Conservation (phyloP, 2,329 filamentous ascomycete genomes). For the Aureobasidium sp. region DNA sequence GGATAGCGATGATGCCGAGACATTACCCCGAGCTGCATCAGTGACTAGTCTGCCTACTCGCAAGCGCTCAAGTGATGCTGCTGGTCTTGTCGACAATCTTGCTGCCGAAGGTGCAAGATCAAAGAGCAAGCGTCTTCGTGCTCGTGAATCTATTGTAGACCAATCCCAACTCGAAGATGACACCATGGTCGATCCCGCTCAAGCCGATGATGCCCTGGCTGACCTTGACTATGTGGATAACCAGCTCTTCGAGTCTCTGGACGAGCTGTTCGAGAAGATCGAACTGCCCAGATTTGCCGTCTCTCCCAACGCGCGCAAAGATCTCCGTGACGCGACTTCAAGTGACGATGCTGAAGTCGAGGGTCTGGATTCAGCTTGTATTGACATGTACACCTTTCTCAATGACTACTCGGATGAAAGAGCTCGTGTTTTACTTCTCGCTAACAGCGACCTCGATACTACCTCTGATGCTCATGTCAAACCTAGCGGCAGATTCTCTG, state of each 20-base stretch:
- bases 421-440: slow-evolving; percentile 24
- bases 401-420: slow-evolving; percentile 25
- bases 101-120: slow-evolving; percentile 48
- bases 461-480: slow-evolving; percentile 14
- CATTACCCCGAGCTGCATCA: neutral
- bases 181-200: neutral
- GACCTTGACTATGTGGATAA: slow-evolving; percentile 13
- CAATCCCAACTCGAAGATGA: slow-evolving; percentile 35
- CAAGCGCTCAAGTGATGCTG: slow-evolving; percentile 55
- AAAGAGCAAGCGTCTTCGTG: slow-evolving; percentile 55
- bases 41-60: slow-evolving; percentile 38
- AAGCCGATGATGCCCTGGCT: slow-evolving; percentile 14
- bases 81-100: slow-evolving; percentile 48
- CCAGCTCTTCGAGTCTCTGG: slow-evolving; percentile 2
- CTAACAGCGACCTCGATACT: slow-evolving; percentile 23
- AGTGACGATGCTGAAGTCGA: neutral
- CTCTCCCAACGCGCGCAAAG: slow-evolving; percentile 3
- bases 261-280: neutral
- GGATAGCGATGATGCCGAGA: neutral
- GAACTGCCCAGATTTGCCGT: neutral
- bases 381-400: slow-evolving; percentile 18
- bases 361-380: neutral
- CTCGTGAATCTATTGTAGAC: slow-evolving; percentile 47
- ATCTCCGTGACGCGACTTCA: neutral
- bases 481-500: slow-evolving; percentile 12